A percentile compares a stretch with the other conserved stretches of the same genome.
Evolutionary conservation across 768 basidiomycete genomes (phyloP).

Genomic region (Symmetrospora coprosmae): DNA sequence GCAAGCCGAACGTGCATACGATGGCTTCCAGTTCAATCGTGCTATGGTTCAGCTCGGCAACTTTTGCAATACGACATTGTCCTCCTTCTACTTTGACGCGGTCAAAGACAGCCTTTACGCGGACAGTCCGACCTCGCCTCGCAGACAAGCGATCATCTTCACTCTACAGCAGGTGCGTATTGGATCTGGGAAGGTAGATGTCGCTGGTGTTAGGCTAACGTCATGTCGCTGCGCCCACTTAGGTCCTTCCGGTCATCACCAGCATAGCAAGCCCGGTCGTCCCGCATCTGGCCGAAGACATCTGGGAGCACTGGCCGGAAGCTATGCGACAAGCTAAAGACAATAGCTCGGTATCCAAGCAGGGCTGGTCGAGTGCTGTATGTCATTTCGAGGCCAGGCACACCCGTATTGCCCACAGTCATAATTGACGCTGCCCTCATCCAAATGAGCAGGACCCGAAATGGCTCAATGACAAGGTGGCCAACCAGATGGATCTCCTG

Average conservation of each 20-base stretch:
- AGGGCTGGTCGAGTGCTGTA: slow-evolving; percentile 56
- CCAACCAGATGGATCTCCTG: slow-evolving; percentile 51
- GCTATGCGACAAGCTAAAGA: slow-evolving; percentile 10
- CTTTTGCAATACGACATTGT: slow-evolving; percentile 71
- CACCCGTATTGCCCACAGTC: too few relatives aligned
- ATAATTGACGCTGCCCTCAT: too few relatives aligned
- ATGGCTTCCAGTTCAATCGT: slow-evolving; percentile 63
- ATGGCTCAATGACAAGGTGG: slow-evolving; percentile 52
- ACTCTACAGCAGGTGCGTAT: slow-evolving; percentile 54
- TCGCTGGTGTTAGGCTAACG: background rate
- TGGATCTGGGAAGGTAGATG: background rate
- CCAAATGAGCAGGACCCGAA: too few relatives aligned
- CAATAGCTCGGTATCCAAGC: slow-evolving; percentile 53
- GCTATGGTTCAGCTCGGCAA: slow-evolving; percentile 47
- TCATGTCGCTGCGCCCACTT: background rate
- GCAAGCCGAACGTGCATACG: slow-evolving; percentile 54
- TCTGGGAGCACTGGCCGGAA: slow-evolving; percentile 38
- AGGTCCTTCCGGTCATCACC: slow-evolving; percentile 39
- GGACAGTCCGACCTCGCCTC: slow-evolving; percentile 42
- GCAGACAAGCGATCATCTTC: slow-evolving; percentile 54
- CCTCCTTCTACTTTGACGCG: slow-evolving; percentile 80
- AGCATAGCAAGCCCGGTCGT: slow-evolving; percentile 67
- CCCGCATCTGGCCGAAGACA: slow-evolving; percentile 82
- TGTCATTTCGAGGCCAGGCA: too few relatives aligned
- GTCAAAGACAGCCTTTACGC: slow-evolving; percentile 83